Evolutionary conservation across 208 protist genomes (phyloP).

Genomic region (Leishmania arabica): DNA sequence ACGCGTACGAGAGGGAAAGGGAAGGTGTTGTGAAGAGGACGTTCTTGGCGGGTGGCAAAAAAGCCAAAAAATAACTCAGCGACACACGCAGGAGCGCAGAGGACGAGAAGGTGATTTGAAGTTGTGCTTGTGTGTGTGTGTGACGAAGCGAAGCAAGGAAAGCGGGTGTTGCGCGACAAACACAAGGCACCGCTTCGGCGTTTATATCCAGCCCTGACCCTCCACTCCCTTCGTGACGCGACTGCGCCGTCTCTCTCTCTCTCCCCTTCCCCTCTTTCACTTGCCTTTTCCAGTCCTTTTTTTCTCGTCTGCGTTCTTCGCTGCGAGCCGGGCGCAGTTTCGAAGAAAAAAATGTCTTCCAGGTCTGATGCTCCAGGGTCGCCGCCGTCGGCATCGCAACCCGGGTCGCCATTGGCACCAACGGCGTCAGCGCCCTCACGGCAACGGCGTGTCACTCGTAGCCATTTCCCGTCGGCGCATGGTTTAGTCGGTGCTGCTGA

Average conservation of each 20-base stretch:
- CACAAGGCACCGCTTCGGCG: not conserved
- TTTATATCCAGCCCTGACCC: not conserved
- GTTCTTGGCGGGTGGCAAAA: not conserved
- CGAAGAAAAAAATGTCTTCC: not conserved
- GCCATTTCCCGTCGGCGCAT: not conserved
- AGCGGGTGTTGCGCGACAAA: not conserved
- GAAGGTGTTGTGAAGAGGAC: not conserved
- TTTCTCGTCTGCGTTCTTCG: not conserved
- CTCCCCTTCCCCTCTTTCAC: not conserved
- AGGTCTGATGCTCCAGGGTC: slow-evolving; percentile 6
- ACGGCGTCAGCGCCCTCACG: not conserved
- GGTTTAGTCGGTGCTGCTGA: not conserved
- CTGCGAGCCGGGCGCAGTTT: not conserved
- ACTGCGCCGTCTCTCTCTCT: not conserved
- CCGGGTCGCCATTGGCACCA: not conserved
- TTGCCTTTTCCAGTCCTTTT: not conserved
- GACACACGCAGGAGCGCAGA: not conserved
- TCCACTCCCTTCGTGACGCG: not conserved
- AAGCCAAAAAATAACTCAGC: not conserved
- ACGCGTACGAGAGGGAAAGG: too few relatives aligned
- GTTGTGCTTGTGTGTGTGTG: not conserved
- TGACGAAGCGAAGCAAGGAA: not conserved
- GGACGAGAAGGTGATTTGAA: not conserved
- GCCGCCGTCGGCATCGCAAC: not conserved
- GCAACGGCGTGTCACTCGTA: not conserved